Base-by-base conservation (phyloP, 2,329 filamentous ascomycete genomes). In the Pyricularia pennisetigena region DNA sequence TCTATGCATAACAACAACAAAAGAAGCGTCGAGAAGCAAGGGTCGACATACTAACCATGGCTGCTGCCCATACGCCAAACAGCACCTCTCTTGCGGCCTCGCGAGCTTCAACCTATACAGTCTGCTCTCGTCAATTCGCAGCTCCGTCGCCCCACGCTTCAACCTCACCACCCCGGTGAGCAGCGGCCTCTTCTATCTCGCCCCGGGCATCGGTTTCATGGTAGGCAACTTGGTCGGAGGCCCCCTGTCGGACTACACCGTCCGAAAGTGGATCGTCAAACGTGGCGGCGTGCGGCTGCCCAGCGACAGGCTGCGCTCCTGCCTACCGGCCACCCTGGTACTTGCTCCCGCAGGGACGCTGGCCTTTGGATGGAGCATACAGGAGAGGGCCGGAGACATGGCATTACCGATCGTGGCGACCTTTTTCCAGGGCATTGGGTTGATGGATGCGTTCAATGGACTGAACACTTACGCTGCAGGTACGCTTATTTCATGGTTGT, bases 101-200 rank as follows among this genome's bases (percentile, higher is more conserved):
- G 64, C 85, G 83, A 0, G 16, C 93, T 89, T 88, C 92, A 93
- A 76, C 91, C 93, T 72, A 80, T 84, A 83, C 70, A 78, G 78
- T 41, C 74, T 85, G n/a, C 76, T 85, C 3, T 90, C 89, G 0
- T 87, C 87, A 0, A 90, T 92, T 68, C 87, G 90, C 24, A 91
- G 91, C 72, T 84, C 92, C 4, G 80, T 93, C 14, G 92, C 93
- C 72, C 90, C 90, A 0, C 87, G 90, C 26, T 93, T 93, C 79
- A 76, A 88, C 68, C 82, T 93, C 10, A 85, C 85, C 0, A 82
- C 84, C 0, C 90, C 90, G 0, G 82, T 92, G 20, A 83, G 91
- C 71, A 86, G 84, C 0, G 89, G 89, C 0, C 81, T 93, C 1
- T 91, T 93, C 77, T 93, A 92, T 74, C 85, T 93, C 24, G 89